These are phyloP conservation scores for Penicillium sp. DNA, from an alignment of 2,329 filamentous ascomycete species.

Conservation along the genomic window DNA sequence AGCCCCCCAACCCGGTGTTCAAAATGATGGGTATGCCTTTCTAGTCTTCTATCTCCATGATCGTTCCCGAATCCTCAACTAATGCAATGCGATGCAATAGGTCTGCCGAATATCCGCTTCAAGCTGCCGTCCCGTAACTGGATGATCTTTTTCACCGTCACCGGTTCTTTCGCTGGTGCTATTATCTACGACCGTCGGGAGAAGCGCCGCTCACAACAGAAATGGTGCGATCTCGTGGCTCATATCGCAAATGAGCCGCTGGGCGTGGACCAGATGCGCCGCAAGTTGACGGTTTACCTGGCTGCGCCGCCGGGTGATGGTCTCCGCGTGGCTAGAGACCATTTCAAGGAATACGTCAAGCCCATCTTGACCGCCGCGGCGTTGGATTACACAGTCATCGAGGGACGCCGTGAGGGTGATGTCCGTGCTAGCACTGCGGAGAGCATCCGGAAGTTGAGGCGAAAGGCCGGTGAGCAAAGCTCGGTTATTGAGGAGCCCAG, in stretches of 20 bases:
- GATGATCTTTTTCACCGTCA: constrained; percentile 90
- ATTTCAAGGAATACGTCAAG: constrained; percentile 96
- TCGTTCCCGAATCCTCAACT: constrained; percentile 12
- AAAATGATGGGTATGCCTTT: constrained; percentile 67
- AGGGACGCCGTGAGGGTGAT: constrained; percentile 91
- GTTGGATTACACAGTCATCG: constrained; percentile 94
- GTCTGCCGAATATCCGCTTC: constrained; percentile 80
- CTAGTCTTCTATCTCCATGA: neutral
- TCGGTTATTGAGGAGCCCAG: constrained; percentile 51
- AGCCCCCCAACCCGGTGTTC: constrained; percentile 71
- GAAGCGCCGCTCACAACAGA: constrained; percentile 81
- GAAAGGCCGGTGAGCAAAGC: constrained; percentile 64
- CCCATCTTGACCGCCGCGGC: constrained; percentile 87
- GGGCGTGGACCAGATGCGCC: constrained; percentile 73
- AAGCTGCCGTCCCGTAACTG: constrained; percentile 95
- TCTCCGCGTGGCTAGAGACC: constrained; percentile 82
- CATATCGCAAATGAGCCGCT: constrained; percentile 81
- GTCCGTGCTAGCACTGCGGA: constrained; percentile 86
- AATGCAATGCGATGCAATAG: constrained; percentile 50
- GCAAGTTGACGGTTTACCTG: constrained; percentile 85
- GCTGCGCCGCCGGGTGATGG: constrained; percentile 86
- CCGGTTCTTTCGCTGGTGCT: constrained; percentile 76
- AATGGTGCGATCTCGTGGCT: constrained; percentile 85
- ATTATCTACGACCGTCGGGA: constrained; percentile 92
- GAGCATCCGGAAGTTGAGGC: constrained; percentile 72